Conservation (phyloP, 306 rosid genomes). For the Abrus pulchellus region DNA sequence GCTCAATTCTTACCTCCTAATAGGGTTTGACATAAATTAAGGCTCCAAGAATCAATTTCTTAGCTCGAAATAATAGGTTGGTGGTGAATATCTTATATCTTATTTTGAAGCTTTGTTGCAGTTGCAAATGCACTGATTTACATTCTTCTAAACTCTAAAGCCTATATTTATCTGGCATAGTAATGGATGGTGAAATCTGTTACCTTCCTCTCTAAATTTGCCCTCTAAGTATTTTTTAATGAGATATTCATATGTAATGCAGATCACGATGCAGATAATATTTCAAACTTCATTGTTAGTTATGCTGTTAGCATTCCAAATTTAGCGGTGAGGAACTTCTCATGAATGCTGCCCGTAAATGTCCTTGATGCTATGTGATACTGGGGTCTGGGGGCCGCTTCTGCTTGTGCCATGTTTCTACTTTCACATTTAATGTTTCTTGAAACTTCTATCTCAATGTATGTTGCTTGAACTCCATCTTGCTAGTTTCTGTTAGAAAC, state of each 20-base stretch:
- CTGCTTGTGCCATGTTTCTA: conserved; percentile 39
- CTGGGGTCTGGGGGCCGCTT: conserved; percentile 41
- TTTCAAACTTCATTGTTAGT: conserved; percentile 67
- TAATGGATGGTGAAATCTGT: conserved; percentile 37
- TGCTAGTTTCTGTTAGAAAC: conserved; percentile 18
- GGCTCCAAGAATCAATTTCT: neutral
- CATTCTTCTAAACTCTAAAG: conserved; percentile 32
- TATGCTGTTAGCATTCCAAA: conserved; percentile 79
- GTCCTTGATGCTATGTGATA: conserved; percentile 57
- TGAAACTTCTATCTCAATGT: conserved; percentile 10
- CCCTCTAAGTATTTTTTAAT: conserved; percentile 29
- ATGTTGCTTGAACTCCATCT: conserved; percentile 7
- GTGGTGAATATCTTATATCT: conserved; percentile 5
- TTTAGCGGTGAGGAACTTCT: conserved; percentile 90
- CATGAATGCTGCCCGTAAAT: conserved; percentile 70
- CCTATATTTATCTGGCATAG: conserved; percentile 29
- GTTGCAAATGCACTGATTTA: conserved; percentile 16
- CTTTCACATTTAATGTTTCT: conserved; percentile 11
- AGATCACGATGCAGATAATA: conserved; percentile 68
- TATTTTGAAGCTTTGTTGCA: conserved; percentile 5
- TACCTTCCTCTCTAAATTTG: conserved; percentile 23
- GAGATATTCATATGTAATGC: conserved; percentile 56
- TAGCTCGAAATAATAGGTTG: conserved; percentile 30
- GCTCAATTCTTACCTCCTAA: conserved; percentile 11
- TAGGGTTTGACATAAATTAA: conserved; percentile 17